Evolutionary conservation across 2,329 filamentous ascomycete genomes (phyloP), one percentile per base, ranked within the genome.

Genomic region (Thielaviopsis populi): DNA sequence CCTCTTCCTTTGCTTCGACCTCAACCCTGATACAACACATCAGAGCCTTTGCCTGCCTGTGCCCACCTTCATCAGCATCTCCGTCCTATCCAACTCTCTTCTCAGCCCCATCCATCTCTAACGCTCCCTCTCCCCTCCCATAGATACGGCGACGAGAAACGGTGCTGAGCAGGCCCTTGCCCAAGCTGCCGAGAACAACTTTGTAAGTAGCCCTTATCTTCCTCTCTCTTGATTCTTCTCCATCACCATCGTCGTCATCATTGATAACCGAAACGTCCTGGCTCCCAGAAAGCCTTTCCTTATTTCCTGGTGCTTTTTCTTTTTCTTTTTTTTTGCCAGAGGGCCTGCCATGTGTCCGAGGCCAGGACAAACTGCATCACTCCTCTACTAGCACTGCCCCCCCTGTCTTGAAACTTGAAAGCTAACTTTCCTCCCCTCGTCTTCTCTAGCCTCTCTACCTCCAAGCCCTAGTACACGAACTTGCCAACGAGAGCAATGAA

Each of bases 131-230:
- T 22, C n/a, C 53, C 54, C 37, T 63, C 67, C 67, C 65, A 24
- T 69, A 67, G 94, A 99, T 83, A 88, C 90, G 75, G 82, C 85
- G 73, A 85, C 89, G 76, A 91, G 94, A 81, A 86, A 89, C 75
- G 86, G 85, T 76, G 92, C 94, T 70, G 94, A 99, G 79, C 87
- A 94, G 76, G 91, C 96, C 79, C 89, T 99, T 70, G 84, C 81
- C 71, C 89, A 94, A 77, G 94, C 94, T 72, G 89, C 92, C 69
- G 90, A 96, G 76, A 87, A 85, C 74, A 92, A 99, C 79, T 99
- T 97, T 76, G 94, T 99, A 85, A 72, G 77, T 74, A 69, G 54
- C 64, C 68, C 69, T 69, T 68, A 68, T 58, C 59, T 59, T 68
- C 64, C 65, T 65, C 63, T 61, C 53, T 62, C 60, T 27, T 67